phyloP scores from a whole-genome alignment of 192 early-diverging fungal genomes.

The Dimargaris xerosporica region DNA sequence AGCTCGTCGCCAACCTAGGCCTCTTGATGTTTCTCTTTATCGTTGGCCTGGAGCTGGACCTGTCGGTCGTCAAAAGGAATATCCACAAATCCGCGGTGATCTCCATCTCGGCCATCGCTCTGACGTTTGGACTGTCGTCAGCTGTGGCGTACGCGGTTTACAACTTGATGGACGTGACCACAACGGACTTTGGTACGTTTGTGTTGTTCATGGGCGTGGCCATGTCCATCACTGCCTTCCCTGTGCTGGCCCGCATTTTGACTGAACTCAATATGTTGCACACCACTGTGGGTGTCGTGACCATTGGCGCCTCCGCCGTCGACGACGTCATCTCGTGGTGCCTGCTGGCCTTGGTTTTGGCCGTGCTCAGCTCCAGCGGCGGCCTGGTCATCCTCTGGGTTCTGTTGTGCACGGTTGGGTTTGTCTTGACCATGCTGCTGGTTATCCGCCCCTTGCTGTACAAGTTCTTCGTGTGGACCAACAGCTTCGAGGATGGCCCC shows the following conservation, averaged over 20 bases:
- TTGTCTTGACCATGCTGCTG: constrained; percentile 51
- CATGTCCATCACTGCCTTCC: constrained; percentile 89
- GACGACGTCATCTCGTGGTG: constrained; percentile 86
- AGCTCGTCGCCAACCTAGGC: constrained; percentile 72
- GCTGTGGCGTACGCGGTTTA: constrained; percentile 63
- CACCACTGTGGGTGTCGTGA: constrained; percentile 61
- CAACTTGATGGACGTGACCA: constrained; percentile 22
- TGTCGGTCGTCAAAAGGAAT: constrained; percentile 35
- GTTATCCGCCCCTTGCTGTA: constrained; percentile 45
- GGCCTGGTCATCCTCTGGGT: constrained; percentile 65
- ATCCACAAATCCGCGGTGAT: constrained; percentile 40
- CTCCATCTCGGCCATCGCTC: constrained; percentile 58
- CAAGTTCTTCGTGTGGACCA: constrained; percentile 30
- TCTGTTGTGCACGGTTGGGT: constrained; percentile 56
- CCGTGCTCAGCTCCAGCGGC: constrained; percentile 62
- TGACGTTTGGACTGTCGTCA: constrained; percentile 66
- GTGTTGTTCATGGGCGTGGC: constrained; percentile 79
- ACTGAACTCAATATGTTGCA: constrained; percentile 71
- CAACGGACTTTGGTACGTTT: constrained; percentile 47
- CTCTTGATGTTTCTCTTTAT: constrained; percentile 81
- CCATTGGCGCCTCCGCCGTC: constrained; percentile 70
- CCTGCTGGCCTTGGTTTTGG: constrained; percentile 64
- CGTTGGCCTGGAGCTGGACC: constrained; percentile 74
- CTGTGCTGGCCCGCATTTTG: constrained; percentile 87
- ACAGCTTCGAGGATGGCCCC: constrained; percentile 35